Percentiles rank a stretch among this genome's conserved stretches.
phyloP scores from a whole-genome alignment of 148 eudicot species.

The Vaccinium macrocarpon region DNA sequence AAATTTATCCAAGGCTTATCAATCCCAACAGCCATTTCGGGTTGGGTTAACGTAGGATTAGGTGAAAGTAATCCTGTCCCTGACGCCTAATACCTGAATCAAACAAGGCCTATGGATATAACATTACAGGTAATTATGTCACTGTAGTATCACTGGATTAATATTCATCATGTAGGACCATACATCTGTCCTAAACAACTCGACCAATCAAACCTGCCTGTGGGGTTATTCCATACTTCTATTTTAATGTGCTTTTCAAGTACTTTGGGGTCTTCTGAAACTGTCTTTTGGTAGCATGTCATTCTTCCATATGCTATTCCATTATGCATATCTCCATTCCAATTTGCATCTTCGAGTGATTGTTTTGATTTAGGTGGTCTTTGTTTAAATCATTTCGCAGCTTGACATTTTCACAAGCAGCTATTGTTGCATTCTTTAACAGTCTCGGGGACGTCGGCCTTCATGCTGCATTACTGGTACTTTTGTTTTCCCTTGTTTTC shows the following conservation, averaged over 20 bases:
- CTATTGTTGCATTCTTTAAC: conserved; percentile 61
- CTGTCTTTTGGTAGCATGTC: not conserved
- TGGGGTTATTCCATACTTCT: not conserved
- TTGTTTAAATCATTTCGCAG: conserved; percentile 35
- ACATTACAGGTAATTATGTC: not conserved
- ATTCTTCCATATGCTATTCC: not conserved
- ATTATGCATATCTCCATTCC: not conserved
- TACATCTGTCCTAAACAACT: not conserved
- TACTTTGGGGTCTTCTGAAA: conserved; percentile 9
- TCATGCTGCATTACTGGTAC: conserved; percentile 56
- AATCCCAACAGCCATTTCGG: too few species aligned
- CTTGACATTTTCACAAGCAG: conserved; percentile 60
- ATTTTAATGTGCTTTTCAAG: not conserved
- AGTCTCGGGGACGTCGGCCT: conserved; percentile 63
- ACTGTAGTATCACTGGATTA: not conserved
- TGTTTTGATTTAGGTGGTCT: not conserved
- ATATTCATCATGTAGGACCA: not conserved
- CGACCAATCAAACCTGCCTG: not conserved
- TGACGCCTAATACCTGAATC: too few species aligned
- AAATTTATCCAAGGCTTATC: too few species aligned
- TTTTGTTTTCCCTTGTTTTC: not conserved
- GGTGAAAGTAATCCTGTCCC: too few species aligned
- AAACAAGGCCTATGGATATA: not conserved
- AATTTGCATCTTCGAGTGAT: not conserved
- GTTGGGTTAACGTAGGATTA: too few species aligned